Evolutionary conservation across 306 rosid genomes (phyloP).

Genomic region (Malus fusca): DNA sequence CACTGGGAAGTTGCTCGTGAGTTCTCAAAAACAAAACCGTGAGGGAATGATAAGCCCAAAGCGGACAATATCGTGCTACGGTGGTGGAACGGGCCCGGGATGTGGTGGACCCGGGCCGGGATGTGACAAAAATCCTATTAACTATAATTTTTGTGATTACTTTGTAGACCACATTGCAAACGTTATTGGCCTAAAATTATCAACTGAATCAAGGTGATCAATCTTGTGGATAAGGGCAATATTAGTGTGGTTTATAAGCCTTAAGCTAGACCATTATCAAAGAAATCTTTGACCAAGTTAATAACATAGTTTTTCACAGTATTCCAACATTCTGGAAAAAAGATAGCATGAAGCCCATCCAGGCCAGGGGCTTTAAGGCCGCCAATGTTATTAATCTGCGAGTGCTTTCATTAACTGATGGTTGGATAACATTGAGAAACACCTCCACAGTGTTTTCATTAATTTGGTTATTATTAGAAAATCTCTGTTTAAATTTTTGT

Average conservation of each 20-base stretch:
- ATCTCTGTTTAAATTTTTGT: not conserved
- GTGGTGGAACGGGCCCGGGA: no score
- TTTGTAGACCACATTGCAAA: not conserved
- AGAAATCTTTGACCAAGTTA: not conserved
- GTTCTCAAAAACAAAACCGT: no score
- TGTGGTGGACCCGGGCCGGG: no score
- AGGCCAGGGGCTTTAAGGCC: not conserved
- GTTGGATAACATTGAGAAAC: not conserved
- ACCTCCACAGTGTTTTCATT: not conserved
- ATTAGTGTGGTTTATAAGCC: not conserved
- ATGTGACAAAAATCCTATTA: no score
- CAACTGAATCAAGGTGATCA: not conserved
- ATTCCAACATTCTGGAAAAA: not conserved
- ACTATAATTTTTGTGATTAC: not conserved
- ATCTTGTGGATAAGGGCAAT: not conserved
- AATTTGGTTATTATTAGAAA: not conserved
- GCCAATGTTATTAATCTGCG: rapidly evolving
- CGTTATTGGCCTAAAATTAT: not conserved
- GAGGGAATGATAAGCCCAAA: no score
- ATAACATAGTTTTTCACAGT: not conserved
- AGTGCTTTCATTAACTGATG: not conserved
- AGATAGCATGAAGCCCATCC: not conserved
- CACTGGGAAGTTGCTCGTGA: no score
- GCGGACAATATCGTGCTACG: no score
- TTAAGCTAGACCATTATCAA: not conserved